Conservation (phyloP, 805 yeast species). For the Myxozyma nipponensis region DNA sequence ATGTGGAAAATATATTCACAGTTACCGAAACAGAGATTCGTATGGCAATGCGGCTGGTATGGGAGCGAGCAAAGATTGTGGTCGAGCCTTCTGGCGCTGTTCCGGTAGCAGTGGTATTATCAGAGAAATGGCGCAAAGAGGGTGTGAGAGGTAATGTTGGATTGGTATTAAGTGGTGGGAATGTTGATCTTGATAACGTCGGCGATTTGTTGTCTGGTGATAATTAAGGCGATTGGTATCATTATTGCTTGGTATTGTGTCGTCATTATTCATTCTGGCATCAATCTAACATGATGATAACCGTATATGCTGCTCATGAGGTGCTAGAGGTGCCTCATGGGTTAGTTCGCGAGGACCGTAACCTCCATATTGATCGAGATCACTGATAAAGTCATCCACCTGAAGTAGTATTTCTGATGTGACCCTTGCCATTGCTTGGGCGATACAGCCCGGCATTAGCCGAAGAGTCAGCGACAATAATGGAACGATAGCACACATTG, state of each 20-base stretch:
- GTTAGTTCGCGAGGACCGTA: too few relatives aligned
- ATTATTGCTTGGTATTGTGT: too few relatives aligned
- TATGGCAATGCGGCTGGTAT: constrained; percentile 25
- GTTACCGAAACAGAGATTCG: constrained; percentile 26
- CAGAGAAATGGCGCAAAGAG: constrained; percentile 11
- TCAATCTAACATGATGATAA: too few relatives aligned
- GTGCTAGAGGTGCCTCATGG: too few relatives aligned
- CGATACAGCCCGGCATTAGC: too few relatives aligned
- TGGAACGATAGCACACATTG: too few relatives aligned
- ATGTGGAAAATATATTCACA: constrained; percentile 29
- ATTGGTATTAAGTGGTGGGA: constrained; percentile 12
- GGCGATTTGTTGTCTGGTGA: constrained; percentile 5
- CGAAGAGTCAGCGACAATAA: too few relatives aligned
- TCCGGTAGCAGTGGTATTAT: constrained; percentile 27
- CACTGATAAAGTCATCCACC: not conserved
- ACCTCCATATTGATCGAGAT: not conserved
- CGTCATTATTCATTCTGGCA: too few relatives aligned
- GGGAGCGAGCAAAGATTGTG: constrained; percentile 29
- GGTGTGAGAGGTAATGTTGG: constrained; percentile 17
- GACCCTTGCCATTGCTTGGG: not conserved
- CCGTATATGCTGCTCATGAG: too few relatives aligned
- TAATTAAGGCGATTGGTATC: too few relatives aligned
- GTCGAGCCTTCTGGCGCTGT: constrained; percentile 30
- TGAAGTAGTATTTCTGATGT: not conserved
- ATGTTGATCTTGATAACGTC: constrained; percentile 14